Conservation (phyloP, 176 grass and related monocot species). For the Zea luxurians region DNA sequence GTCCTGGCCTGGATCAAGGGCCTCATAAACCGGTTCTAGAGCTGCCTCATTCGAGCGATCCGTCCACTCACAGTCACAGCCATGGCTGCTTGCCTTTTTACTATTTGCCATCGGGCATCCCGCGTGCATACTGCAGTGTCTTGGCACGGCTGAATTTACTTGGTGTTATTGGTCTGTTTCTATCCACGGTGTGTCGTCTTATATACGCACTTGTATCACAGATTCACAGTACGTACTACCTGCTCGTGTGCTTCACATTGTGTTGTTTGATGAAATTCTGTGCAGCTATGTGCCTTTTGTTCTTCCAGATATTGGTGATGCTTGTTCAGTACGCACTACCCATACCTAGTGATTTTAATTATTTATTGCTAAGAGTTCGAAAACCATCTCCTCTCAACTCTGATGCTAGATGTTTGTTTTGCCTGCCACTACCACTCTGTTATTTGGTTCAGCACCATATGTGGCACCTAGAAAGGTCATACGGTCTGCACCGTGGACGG, state of each 20-base stretch:
- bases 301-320: background rate
- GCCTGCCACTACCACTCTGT: too few species aligned
- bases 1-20: conserved; percentile 27
- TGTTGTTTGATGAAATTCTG: background rate
- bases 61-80: background rate
- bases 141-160: too few species aligned
- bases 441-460: too few species aligned
- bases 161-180: too few species aligned
- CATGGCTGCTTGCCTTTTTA: background rate
- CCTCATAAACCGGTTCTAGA: conserved; percentile 37
- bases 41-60: background rate
- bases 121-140: too few species aligned
- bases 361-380: background rate
- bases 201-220: background rate
- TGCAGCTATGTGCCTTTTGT: background rate
- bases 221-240: background rate
- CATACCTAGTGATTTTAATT: background rate
- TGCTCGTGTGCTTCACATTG: background rate
- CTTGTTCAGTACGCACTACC: too few species aligned
- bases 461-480: too few species aligned
- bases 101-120: too few species aligned
- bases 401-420: background rate
- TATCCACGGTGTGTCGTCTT: background rate
- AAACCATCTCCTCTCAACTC: background rate
- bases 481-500: too few species aligned